phyloP scores from a whole-genome alignment of 1,284 basidiomycete species.

The Tilletia caries region DNA sequence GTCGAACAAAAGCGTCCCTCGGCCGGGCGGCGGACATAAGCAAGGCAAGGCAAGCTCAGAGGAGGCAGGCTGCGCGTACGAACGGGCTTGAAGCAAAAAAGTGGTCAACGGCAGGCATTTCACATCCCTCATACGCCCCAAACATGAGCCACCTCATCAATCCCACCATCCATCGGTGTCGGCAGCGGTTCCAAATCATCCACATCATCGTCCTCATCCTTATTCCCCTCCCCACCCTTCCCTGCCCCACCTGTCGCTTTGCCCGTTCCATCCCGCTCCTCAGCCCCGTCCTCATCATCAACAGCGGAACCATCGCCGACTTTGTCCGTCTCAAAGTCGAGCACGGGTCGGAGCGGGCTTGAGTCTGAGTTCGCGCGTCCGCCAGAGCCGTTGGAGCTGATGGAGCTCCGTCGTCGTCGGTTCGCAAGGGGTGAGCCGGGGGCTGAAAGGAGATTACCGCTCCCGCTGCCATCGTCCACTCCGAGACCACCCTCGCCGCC shows the following conservation, averaged over 20 bases:
- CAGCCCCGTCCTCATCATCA: slow-evolving; percentile 27
- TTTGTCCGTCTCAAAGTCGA: slow-evolving; percentile 28
- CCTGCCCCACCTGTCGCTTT: neutral
- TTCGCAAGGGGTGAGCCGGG: slow-evolving; percentile 12
- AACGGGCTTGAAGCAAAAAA: too few species aligned
- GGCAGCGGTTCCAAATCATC: slow-evolving; percentile 10
- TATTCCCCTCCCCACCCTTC: slow-evolving; percentile 20
- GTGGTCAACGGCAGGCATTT: too few species aligned
- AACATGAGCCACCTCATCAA: slow-evolving; percentile 27
- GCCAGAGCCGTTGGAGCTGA: neutral
- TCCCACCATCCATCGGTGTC: slow-evolving; percentile 40
- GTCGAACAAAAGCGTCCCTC: too few species aligned
- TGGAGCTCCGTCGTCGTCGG: neutral
- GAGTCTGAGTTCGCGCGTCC: slow-evolving; percentile 29
- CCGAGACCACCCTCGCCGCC: neutral
- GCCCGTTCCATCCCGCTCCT: neutral
- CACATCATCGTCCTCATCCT: too few species aligned
- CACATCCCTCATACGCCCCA: slow-evolving; percentile 1
- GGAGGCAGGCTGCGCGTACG: too few species aligned
- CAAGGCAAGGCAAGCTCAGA: too few species aligned
- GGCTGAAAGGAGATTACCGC: neutral
- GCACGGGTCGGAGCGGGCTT: slow-evolving; percentile 37
- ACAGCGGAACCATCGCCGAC: slow-evolving; percentile 32
- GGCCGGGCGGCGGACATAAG: too few species aligned
- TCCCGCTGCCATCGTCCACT: neutral